These are phyloP conservation scores for Lumnitzera racemosa DNA, from an alignment of 345 rosid species.

Conservation along the genomic window DNA sequence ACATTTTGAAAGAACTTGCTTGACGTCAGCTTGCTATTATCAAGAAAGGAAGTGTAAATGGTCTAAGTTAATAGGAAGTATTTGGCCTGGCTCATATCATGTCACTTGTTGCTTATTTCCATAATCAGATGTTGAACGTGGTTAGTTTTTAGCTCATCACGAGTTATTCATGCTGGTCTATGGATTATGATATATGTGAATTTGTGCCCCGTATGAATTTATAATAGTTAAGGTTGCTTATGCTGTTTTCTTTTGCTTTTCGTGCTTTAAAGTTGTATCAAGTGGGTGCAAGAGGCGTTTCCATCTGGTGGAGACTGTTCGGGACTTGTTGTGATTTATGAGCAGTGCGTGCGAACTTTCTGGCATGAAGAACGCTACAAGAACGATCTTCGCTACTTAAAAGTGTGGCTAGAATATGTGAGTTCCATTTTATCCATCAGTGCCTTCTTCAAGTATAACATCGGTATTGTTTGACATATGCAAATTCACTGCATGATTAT, in stretches of 20 bases:
- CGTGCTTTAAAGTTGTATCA: slow-evolving; percentile 54
- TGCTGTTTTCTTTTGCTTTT: background rate
- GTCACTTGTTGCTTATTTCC: too few species aligned
- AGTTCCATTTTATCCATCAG: slow-evolving; percentile 11
- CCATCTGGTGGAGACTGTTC: slow-evolving; percentile 81
- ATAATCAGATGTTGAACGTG: too few species aligned
- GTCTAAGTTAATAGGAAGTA: too few species aligned
- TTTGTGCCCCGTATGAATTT: too few species aligned
- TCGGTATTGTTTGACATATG: background rate
- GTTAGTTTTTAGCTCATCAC: too few species aligned
- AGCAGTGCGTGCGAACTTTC: slow-evolving; percentile 84
- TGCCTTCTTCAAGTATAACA: background rate
- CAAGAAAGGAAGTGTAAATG: too few species aligned
- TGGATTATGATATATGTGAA: too few species aligned
- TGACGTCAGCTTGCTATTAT: too few species aligned
- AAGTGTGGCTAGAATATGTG: slow-evolving; percentile 97
- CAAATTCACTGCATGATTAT: background rate
- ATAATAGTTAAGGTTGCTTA: too few species aligned
- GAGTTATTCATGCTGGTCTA: too few species aligned
- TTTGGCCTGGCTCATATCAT: too few species aligned
- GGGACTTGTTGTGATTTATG: slow-evolving; percentile 70
- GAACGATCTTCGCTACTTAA: slow-evolving; percentile 90
- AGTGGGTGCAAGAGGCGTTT: slow-evolving; percentile 92
- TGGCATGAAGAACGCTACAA: slow-evolving; percentile 77
- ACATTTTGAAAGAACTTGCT: too few species aligned